A percentile compares a stretch with the other conserved stretches of the same genome.
Evolutionary conservation across 2,329 filamentous ascomycete species (phyloP).

Genomic region (Trematosphaeria pertusa): DNA sequence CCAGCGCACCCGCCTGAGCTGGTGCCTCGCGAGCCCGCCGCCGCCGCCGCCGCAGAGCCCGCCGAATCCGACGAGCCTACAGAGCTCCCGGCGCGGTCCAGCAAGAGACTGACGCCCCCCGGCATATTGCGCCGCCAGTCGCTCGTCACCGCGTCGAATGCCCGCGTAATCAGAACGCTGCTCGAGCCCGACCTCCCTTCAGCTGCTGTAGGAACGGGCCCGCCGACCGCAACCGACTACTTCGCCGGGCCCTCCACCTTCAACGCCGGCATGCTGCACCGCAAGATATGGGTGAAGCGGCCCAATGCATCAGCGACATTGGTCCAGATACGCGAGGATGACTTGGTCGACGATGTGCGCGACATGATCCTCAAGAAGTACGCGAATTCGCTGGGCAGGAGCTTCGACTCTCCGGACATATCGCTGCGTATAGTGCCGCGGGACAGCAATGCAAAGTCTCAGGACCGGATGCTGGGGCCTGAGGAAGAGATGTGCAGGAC

Average conservation of each 20-base stretch:
- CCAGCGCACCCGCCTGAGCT: slow-evolving; percentile 27
- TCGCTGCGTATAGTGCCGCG: slow-evolving; percentile 78
- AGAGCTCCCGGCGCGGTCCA: slow-evolving; percentile 16
- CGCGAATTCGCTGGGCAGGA: slow-evolving; percentile 85
- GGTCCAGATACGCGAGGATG: slow-evolving; percentile 83
- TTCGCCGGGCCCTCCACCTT: slow-evolving; percentile 43
- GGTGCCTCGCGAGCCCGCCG: slow-evolving; percentile 7
- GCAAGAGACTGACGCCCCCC: slow-evolving; percentile 48
- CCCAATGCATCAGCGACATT: slow-evolving; percentile 85
- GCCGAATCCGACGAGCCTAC: slow-evolving; percentile 19
- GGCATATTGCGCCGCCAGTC: slow-evolving; percentile 50
- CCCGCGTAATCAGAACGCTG: slow-evolving; percentile 59
- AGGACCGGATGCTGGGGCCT: slow-evolving; percentile 77
- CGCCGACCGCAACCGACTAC: slow-evolving; percentile 48
- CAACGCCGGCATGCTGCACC: slow-evolving; percentile 54
- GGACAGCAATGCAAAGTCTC: slow-evolving; percentile 56
- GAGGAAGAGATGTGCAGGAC: slow-evolving; percentile 83
- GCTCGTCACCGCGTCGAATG: slow-evolving; percentile 49
- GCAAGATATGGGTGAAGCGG: slow-evolving; percentile 95
- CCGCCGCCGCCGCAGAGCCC: slow-evolving; percentile 14
- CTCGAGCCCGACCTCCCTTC: slow-evolving; percentile 52
- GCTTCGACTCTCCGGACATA: slow-evolving; percentile 90
- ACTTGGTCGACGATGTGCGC: slow-evolving; percentile 92
- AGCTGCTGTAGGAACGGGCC: slow-evolving; percentile 28
- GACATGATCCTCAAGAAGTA: slow-evolving; percentile 94